Evolutionary conservation across 306 rosid genomes (phyloP).

Genomic region (Vachellia collinsii): DNA sequence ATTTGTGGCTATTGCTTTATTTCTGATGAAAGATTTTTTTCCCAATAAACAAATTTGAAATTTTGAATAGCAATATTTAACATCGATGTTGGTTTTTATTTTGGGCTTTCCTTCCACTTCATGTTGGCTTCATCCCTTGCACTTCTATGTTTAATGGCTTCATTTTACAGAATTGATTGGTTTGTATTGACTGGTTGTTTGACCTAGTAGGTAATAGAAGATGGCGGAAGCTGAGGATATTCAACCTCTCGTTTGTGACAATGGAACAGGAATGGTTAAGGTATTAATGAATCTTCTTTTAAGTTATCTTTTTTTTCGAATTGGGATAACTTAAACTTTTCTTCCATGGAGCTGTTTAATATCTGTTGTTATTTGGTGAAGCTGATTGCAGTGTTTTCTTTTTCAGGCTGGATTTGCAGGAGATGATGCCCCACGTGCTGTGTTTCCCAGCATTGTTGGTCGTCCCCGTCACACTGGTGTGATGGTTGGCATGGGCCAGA

Average conservation of each 20-base stretch:
- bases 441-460: slow-evolving; percentile 97
- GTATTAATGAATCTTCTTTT: slow-evolving; percentile 38
- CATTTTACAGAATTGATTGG: slow-evolving; percentile 3
- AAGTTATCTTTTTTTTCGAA: neutral
- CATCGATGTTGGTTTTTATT: neutral
- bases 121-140: neutral
- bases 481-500: slow-evolving; percentile 99
- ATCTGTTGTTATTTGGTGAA: slow-evolving; percentile 10
- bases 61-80: neutral
- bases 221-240: slow-evolving; percentile 98
- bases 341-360: slow-evolving; percentile 24
- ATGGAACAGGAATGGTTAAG: slow-evolving; percentile 99
- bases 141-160: neutral
- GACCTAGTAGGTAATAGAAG: slow-evolving; percentile 52
- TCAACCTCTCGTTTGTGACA: slow-evolving; percentile 99
- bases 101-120: neutral
- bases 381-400: slow-evolving; percentile 22
- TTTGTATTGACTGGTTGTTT: slow-evolving; percentile 27
- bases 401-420: slow-evolving; percentile 98
- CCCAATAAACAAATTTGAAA: neutral
- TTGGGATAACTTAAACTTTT: neutral
- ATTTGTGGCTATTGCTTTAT: neutral
- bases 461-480: slow-evolving; percentile 99
- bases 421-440: slow-evolving; percentile 99
- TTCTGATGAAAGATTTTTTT: neutral